Conservation (phyloP, 345 rosid species). For the Euclidium syriacum region DNA sequence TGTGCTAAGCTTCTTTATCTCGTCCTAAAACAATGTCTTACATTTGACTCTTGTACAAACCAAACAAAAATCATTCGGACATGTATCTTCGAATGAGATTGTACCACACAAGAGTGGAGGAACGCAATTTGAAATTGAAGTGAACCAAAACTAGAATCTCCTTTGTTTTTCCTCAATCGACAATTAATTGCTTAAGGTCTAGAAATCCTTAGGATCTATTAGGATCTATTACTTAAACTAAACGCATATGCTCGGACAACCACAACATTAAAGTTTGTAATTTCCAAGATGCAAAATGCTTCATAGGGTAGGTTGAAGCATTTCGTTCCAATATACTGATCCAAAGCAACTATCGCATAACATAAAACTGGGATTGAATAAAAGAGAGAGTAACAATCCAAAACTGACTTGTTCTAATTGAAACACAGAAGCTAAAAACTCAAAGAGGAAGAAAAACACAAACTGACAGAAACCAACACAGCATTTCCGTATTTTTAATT, state of each 20-base stretch:
- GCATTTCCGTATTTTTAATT: conserved; percentile 22
- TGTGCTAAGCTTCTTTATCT: background rate
- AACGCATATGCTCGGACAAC: too few relatives aligned
- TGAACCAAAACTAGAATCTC: too few relatives aligned
- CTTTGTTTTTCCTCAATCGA: too few relatives aligned
- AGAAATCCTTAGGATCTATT: too few relatives aligned
- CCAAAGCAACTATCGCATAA: background rate
- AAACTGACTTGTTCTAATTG: conserved; percentile 26
- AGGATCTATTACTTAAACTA: too few relatives aligned
- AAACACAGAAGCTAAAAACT: conserved; percentile 21
- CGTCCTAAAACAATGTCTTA: background rate
- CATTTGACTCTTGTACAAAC: too few relatives aligned
- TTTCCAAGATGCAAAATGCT: background rate
- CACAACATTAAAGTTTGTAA: background rate
- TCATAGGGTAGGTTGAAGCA: background rate
- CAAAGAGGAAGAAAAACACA: background rate
- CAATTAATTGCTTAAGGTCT: too few relatives aligned
- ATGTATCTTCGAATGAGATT: too few relatives aligned
- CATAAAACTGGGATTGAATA: background rate
- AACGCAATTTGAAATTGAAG: too few relatives aligned
- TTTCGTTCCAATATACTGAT: background rate
- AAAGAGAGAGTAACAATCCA: conserved; percentile 26
- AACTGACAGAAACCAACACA: background rate
- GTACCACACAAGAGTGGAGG: too few relatives aligned
- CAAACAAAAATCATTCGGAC: too few relatives aligned